Percentiles rank a stretch among this genome's conserved stretches.
Conservation (phyloP, 257 asterid genomes). For the Linderniella brevidens region DNA sequence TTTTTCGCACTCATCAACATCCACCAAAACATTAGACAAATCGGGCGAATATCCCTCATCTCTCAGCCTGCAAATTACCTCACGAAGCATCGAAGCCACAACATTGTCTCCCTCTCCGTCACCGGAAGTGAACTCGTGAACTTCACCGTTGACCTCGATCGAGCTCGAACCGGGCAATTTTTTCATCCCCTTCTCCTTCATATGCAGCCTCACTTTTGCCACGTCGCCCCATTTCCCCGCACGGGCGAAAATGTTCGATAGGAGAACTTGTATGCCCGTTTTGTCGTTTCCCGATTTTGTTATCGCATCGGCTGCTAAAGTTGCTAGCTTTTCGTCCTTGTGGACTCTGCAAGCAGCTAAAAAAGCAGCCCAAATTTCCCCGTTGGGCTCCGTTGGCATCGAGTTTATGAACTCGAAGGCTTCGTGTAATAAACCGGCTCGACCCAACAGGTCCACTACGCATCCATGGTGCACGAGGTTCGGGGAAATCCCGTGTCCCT, state of each 20-base stretch:
- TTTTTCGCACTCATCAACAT: slow-evolving; percentile 30
- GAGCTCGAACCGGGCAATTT: slow-evolving; percentile 42
- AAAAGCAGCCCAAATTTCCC: slow-evolving; percentile 30
- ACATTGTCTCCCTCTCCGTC: slow-evolving; percentile 16
- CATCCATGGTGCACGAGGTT: slow-evolving; percentile 35
- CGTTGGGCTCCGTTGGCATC: slow-evolving; percentile 29
- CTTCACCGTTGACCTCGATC: slow-evolving; percentile 26
- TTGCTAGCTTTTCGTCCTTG: slow-evolving; percentile 21
- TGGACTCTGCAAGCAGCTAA: slow-evolving; percentile 29
- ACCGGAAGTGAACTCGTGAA: slow-evolving; percentile 36
- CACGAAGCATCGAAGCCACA: slow-evolving; percentile 28
- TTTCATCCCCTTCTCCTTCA: slow-evolving; percentile 35
- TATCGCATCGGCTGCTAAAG: slow-evolving; percentile 14
- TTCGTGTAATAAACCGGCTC: slow-evolving; percentile 31
- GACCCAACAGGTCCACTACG: slow-evolving; percentile 34
- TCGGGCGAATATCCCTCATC: slow-evolving; percentile 30
- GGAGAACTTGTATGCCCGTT: slow-evolving; percentile 32
- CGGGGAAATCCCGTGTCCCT: slow-evolving; percentile 17
- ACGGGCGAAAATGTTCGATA: slow-evolving; percentile 35
- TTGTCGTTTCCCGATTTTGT: slow-evolving; percentile 11
- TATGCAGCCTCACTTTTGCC: slow-evolving; percentile 27
- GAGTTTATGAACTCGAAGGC: slow-evolving; percentile 20
- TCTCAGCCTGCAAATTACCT: slow-evolving; percentile 22
- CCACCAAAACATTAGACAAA: slow-evolving; percentile 27
- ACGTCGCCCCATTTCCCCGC: slow-evolving; percentile 40